Conservation (phyloP, 495 filamentous ascomycete species). For the Echria macrotheca region DNA sequence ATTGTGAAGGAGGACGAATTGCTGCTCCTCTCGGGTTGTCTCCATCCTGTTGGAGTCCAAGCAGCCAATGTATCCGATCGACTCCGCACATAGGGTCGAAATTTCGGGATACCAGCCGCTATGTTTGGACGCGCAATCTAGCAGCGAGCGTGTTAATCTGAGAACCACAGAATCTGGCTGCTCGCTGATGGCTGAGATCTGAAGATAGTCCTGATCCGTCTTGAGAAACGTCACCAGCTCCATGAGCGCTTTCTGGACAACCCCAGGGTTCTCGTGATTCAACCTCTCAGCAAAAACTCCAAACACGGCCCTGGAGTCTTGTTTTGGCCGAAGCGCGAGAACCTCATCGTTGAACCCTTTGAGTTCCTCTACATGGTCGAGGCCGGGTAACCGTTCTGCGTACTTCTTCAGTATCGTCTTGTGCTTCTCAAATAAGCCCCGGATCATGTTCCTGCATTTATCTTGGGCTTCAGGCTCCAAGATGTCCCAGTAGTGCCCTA, state of each 20-base stretch:
- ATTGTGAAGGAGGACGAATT: conserved; percentile 79
- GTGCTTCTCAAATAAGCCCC: conserved; percentile 59
- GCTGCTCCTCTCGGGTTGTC: conserved; percentile 63
- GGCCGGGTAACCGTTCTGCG: conserved; percentile 69
- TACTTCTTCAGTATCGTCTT: conserved; percentile 52
- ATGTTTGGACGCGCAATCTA: conserved; percentile 79
- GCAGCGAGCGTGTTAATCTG: conserved; percentile 63
- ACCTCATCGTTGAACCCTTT: conserved; percentile 59
- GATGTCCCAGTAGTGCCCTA: conserved; percentile 70
- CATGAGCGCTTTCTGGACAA: conserved; percentile 70
- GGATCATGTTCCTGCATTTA: conserved; percentile 55
- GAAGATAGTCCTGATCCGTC: conserved; percentile 71
- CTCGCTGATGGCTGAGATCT: conserved; percentile 75
- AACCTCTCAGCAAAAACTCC: conserved; percentile 65
- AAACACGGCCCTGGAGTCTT: conserved; percentile 50
- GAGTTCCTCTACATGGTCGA: conserved; percentile 66
- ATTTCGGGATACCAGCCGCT: conserved; percentile 61
- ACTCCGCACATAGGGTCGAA: conserved; percentile 65
- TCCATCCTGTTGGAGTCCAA: conserved; percentile 89
- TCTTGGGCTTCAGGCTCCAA: conserved; percentile 57
- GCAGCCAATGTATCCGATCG: conserved; percentile 82
- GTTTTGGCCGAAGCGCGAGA: conserved; percentile 52
- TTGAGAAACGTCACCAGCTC: conserved; percentile 72
- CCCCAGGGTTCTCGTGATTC: conserved; percentile 73
- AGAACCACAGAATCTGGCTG: conserved; percentile 74